Evolutionary conservation across 139 green algal species (phyloP).

Genomic region (Chlamydomonas applanata): DNA sequence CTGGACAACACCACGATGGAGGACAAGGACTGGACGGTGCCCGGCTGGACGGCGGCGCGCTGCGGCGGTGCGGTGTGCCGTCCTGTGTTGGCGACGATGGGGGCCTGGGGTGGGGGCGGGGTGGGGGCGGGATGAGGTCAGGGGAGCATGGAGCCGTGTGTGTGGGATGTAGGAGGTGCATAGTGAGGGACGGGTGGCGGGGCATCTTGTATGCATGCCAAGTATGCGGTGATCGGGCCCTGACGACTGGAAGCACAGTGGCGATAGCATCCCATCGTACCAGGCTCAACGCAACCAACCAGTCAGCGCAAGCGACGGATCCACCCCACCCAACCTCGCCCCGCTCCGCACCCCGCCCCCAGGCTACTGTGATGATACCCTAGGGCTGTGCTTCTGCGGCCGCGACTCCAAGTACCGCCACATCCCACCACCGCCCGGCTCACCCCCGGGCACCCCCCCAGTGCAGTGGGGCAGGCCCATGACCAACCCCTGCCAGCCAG

Average conservation of each 20-base stretch:
- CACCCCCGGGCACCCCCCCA: conserved; percentile 20
- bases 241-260: too few species aligned
- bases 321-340: too few species aligned
- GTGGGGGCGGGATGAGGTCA: neutral
- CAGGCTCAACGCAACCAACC: too few species aligned
- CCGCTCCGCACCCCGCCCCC: neutral
- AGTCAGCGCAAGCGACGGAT: too few species aligned
- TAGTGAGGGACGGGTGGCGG: too few species aligned
- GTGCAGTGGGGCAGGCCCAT: conserved; percentile 14
- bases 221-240: too few species aligned
- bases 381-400: conserved; percentile 2
- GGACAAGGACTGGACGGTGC: conserved; percentile 13
- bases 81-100: too few species aligned
- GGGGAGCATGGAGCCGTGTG: too few species aligned
- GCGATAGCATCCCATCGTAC: too few species aligned
- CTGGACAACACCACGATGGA: conserved; percentile 13
- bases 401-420: conserved; percentile 10
- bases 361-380: neutral
- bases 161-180: too few species aligned
- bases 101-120: neutral
- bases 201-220: too few species aligned
- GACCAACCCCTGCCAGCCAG: too few species aligned
- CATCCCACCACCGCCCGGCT: conserved; percentile 19
- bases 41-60: conserved; percentile 10
- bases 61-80: conserved; percentile 11